Evolutionary conservation across 371 early-diverging fungal genomes (phyloP).

Genomic region (Chytridium lagenaria): DNA sequence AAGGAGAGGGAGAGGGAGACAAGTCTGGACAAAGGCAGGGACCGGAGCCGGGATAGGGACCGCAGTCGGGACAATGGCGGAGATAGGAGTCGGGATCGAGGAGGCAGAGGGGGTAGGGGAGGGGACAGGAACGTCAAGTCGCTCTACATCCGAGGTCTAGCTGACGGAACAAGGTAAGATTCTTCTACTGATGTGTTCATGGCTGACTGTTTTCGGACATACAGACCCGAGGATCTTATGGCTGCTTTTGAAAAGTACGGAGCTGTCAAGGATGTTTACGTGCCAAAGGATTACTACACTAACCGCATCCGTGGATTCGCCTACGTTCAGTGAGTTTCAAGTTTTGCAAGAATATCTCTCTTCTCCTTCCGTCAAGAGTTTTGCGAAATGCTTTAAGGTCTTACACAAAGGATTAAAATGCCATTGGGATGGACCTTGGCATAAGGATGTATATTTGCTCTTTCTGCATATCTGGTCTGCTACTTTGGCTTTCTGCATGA

Average conservation of each 20-base stretch:
- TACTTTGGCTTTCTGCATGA: too few relatives aligned
- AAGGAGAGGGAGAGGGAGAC: constrained; percentile 13
- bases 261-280: constrained; percentile 52
- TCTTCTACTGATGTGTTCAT: background rate
- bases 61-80: background rate
- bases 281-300: constrained; percentile 52
- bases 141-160: constrained; percentile 45
- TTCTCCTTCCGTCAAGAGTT: too few relatives aligned
- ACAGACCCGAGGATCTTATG: constrained; percentile 48
- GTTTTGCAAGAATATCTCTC: background rate
- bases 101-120: constrained; percentile 11
- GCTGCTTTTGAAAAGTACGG: constrained; percentile 50
- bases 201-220: background rate
- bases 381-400: too few relatives aligned
- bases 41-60: background rate
- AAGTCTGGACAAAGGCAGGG: background rate
- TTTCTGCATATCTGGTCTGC: too few relatives aligned
- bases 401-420: too few relatives aligned
- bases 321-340: constrained; percentile 47
- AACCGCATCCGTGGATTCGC: constrained; percentile 52
- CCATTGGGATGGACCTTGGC: too few relatives aligned
- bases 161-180: constrained; percentile 44
- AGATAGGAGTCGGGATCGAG: constrained; percentile 33
- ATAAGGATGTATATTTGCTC: too few relatives aligned
- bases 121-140: constrained; percentile 31